Base-by-base conservation (phyloP, 2,329 filamentous ascomycete genomes). In the Epichloe glyceriae region DNA sequence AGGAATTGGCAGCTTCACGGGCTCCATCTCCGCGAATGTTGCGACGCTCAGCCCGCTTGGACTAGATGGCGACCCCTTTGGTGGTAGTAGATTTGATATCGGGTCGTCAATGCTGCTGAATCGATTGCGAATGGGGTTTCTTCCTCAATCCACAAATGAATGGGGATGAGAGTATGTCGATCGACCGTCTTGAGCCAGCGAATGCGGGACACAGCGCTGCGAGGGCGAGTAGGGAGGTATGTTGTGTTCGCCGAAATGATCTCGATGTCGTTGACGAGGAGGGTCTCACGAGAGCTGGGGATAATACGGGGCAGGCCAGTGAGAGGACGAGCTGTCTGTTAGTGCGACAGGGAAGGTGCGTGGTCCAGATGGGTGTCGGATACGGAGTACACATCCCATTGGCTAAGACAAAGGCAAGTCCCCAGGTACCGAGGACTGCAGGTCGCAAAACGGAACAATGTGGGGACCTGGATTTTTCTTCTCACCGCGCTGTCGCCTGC, bases 21-120 rank as follows among this genome's bases (percentile, higher is more conserved):
- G 59, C 65, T 69, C 68, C 68, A 71, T 71, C 65, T 66, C 68
- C 62, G 62, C 62, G 55, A 58, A 58, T 57, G 53, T 54, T 54
- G 61, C 42, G 49, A 54, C 54, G 52, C 53, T 35, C 42, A 37
- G 43, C n/a, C 17, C 33, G 22, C 33, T 42, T 39, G 46, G 47
- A 38, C 49, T 33, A 17, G 52, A 38, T 39, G 12, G 41, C 45
- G 41, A 34, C 37, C 33, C 45, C 26, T 48, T 41, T 37, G 40
- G 22, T 35, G 38, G 19, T 43, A 22, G 48, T 40, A 35, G 44
- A 43, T 22, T 46, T 8, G 22, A 47, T 15, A n/a, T 17, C 12
- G 30, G 20, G n/a, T 30, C 33, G 19, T 33, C 34, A 46, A 38
- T 26, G 45, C 15, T 30, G 48, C 19, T 5, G 26, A 44, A 33